phyloP scores from a whole-genome alignment of 2,329 filamentous ascomycete species.

The Alternaria consortialis region DNA sequence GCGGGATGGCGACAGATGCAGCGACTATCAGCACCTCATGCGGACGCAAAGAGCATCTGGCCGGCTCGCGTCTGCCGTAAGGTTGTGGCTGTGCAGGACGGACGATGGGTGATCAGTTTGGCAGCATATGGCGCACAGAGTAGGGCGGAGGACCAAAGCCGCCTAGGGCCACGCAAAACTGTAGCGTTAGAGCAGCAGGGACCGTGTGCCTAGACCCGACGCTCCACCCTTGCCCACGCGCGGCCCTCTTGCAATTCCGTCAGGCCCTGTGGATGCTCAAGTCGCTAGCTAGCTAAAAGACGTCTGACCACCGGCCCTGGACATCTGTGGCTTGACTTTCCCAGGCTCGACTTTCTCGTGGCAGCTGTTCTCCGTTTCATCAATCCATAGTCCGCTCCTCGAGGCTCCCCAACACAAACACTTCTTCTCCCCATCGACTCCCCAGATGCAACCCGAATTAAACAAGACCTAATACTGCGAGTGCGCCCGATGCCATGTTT shows the following conservation, averaged over 20 bases:
- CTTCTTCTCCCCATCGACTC: background rate
- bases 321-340: constrained; percentile 46
- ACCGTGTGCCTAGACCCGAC: constrained; percentile 35
- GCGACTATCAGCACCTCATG: constrained; percentile 45
- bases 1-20: constrained; percentile 42
- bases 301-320: constrained; percentile 42
- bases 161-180: constrained; percentile 29
- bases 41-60: constrained; percentile 35
- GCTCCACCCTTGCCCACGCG: constrained; percentile 38
- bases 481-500: constrained; percentile 49
- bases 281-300: constrained; percentile 51
- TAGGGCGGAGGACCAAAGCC: constrained; percentile 22
- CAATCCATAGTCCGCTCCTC: constrained; percentile 29
- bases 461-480: constrained; percentile 8
- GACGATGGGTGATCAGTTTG: constrained; percentile 28
- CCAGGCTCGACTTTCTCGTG: constrained; percentile 36
- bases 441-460: constrained; percentile 11
- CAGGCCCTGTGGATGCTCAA: constrained; percentile 29
- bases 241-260: constrained; percentile 33
- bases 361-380: constrained; percentile 48
- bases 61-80: constrained; percentile 39
- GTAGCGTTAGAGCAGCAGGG: constrained; percentile 30
- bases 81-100: constrained; percentile 49
- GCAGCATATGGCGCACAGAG: constrained; percentile 18
- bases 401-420: background rate